phyloP scores from a whole-genome alignment of 2,329 filamentous ascomycete species.

The Chaetomiaceae sp. region DNA sequence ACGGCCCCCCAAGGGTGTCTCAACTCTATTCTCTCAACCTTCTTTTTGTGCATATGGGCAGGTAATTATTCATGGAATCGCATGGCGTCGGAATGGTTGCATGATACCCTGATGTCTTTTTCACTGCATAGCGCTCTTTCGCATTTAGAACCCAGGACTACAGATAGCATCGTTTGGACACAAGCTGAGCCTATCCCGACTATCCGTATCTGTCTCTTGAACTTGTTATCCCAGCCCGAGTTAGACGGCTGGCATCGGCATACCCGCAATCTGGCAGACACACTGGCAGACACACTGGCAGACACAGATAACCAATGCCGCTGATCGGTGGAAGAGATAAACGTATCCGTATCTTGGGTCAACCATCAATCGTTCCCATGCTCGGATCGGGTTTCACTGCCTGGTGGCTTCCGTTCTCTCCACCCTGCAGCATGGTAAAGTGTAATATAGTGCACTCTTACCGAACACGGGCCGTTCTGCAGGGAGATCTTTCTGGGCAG shows the following conservation, averaged over 20 bases:
- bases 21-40: neutral
- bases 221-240: neutral
- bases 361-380: neutral
- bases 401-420: neutral
- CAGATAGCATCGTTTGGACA: too few relatives aligned
- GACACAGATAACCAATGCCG: neutral
- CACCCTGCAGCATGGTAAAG: slow-evolving; percentile 6
- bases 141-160: neutral
- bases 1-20: neutral
- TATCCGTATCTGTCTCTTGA: neutral
- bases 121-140: slow-evolving; percentile 7
- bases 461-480: slow-evolving; percentile 2
- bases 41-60: neutral
- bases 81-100: slow-evolving; percentile 7
- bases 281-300: too few relatives aligned
- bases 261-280: neutral
- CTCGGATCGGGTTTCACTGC: neutral
- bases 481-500: slow-evolving; percentile 5
- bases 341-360: too few relatives aligned
- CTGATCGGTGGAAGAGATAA: neutral
- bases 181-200: too few relatives aligned
- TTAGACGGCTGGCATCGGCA: slow-evolving; percentile 8
- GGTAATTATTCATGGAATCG: slow-evolving; percentile 1
- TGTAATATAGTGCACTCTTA: neutral
- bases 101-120: slow-evolving; percentile 10